Conservation (phyloP, 192 early-diverging fungal genomes). For the Dissophora ornata region DNA sequence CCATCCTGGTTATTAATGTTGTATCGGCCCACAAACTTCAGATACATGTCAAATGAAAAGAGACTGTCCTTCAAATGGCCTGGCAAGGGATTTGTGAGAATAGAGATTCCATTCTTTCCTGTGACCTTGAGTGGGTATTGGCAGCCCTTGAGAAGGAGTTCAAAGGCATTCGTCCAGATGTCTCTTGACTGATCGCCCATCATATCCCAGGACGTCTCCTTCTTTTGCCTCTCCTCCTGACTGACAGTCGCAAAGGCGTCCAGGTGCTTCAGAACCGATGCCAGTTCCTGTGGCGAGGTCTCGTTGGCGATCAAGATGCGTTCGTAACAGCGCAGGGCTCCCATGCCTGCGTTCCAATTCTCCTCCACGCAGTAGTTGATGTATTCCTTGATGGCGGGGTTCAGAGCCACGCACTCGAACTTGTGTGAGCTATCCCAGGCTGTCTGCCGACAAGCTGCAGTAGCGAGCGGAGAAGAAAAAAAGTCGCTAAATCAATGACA, state of each 20-base stretch:
- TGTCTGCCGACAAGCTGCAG: conserved; percentile 54
- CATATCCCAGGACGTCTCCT: conserved; percentile 67
- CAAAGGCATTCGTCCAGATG: conserved; percentile 57
- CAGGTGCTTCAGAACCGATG: conserved; percentile 56
- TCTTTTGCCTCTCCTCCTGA: conserved; percentile 65
- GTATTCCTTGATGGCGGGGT: conserved; percentile 55
- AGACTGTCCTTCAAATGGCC: conserved; percentile 55
- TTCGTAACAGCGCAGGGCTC: conserved; percentile 58
- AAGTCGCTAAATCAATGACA: too few species aligned
- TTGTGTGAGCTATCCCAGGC: conserved; percentile 63
- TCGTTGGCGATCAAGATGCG: conserved; percentile 62
- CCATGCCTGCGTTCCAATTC: conserved; percentile 62
- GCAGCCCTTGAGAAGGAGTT: conserved; percentile 58
- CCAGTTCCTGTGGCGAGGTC: conserved; percentile 53
- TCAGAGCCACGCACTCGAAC: conserved; percentile 57
- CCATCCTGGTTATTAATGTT: conserved; percentile 74
- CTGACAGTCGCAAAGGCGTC: conserved; percentile 68
- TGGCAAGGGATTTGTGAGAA: conserved; percentile 62
- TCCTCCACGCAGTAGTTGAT: conserved; percentile 58
- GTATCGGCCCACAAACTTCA: conserved; percentile 67
- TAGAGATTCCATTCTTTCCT: conserved; percentile 32
- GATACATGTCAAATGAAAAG: conserved; percentile 65
- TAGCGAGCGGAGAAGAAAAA: too few species aligned
- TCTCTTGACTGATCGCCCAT: conserved; percentile 56
- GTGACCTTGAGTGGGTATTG: conserved; percentile 58